Percentiles rank a stretch among this genome's conserved stretches.
phyloP scores from a whole-genome alignment of 2,329 filamentous ascomycete species.

The Trichophaea hybrida region DNA sequence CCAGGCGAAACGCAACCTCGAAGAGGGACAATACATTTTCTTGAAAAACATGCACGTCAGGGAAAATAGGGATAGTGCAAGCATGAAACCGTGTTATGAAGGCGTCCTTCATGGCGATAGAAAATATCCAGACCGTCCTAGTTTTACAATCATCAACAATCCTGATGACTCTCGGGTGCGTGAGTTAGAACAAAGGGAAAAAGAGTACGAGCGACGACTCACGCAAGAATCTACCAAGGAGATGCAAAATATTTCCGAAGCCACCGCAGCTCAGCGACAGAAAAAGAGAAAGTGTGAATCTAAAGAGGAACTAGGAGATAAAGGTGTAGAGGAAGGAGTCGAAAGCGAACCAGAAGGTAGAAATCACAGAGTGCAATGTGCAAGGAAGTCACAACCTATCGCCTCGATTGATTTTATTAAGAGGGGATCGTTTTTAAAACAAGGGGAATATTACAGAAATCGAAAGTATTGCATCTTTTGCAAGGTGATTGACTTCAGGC shows the following conservation, averaged over 20 bases:
- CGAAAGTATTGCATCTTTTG: conserved; percentile 16
- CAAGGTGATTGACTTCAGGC: conserved; percentile 22
- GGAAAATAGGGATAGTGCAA: conserved; percentile 17
- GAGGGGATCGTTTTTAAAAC: not conserved
- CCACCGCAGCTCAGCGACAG: not conserved
- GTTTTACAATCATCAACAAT: conserved; percentile 12
- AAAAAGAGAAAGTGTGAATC: not conserved
- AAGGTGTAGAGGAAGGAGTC: not conserved
- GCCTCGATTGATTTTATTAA: conserved; percentile 16
- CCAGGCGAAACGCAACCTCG: conserved; percentile 7
- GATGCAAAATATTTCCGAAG: not conserved
- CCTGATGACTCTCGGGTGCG: conserved; percentile 11
- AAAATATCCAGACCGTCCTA: conserved; percentile 9
- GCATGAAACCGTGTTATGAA: conserved; percentile 5
- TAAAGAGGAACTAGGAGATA: conserved; percentile 1
- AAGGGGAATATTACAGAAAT: conserved; percentile 10
- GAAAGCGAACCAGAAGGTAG: conserved; percentile 1
- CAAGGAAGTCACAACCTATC: conserved; percentile 3
- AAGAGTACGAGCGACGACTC: conserved; percentile 10
- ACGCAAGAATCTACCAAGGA: conserved; percentile 1
- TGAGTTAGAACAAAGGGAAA: conserved; percentile 10
- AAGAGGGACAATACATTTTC: conserved; percentile 12
- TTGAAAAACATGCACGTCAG: conserved; percentile 18
- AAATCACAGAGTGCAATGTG: conserved; percentile 6
- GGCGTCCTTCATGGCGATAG: conserved; percentile 18